Percentiles rank a stretch among this genome's conserved stretches.
phyloP scores from a whole-genome alignment of 257 asterid species.

The Mitragyna speciosa region DNA sequence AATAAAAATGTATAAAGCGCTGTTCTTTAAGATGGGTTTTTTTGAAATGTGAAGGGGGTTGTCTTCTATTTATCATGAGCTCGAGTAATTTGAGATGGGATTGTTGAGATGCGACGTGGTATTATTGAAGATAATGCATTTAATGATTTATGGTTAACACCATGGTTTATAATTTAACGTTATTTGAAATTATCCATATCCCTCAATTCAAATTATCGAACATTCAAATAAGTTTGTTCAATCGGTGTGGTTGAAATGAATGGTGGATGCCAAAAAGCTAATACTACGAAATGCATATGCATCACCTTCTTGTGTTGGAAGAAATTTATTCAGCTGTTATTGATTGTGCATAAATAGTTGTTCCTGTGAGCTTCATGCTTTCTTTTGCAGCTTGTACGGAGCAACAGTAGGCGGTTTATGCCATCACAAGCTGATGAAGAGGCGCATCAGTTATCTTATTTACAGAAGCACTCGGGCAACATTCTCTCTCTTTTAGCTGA shows the following conservation, averaged over 20 bases:
- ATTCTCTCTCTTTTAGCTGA: slow-evolving; percentile 90
- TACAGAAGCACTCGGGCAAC: slow-evolving; percentile 85
- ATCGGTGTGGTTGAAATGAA: not conserved
- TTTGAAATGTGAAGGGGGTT: slow-evolving; percentile 3
- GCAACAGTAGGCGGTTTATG: slow-evolving; percentile 87
- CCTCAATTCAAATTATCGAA: not conserved
- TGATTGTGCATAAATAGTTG: not conserved
- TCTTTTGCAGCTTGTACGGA: slow-evolving; percentile 77
- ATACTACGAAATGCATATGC: too few species aligned
- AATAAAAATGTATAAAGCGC: not conserved
- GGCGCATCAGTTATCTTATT: slow-evolving; percentile 93
- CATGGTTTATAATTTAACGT: not conserved
- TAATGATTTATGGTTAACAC: not conserved
- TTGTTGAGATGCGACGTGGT: not conserved
- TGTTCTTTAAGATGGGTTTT: not conserved
- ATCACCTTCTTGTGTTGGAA: too few species aligned
- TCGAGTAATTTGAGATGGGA: not conserved
- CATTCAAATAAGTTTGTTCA: not conserved
- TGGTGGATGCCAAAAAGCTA: not conserved
- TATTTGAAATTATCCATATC: not conserved
- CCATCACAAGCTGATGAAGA: slow-evolving; percentile 95
- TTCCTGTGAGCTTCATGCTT: not conserved
- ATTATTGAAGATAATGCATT: not conserved
- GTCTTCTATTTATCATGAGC: not conserved
- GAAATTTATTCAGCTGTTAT: not conserved